Conservation (phyloP, 169 alveolate species). For the Plasmodium vivax region DNA sequence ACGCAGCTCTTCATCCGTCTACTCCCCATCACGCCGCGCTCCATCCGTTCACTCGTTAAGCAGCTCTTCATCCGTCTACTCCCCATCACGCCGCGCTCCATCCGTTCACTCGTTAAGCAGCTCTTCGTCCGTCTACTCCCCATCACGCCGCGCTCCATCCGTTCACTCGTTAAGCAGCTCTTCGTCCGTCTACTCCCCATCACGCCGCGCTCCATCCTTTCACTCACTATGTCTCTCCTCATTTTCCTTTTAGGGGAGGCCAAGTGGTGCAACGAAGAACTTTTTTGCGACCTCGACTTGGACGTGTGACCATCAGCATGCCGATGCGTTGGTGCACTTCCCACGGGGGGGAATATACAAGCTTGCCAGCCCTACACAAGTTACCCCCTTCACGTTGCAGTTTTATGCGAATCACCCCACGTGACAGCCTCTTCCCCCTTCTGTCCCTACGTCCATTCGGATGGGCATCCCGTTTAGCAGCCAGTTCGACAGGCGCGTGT, state of each 20-base stretch:
- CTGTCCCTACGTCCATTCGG: neutral
- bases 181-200: neutral
- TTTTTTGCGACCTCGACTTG: conserved; percentile 59
- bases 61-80: neutral
- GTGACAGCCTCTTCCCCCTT: neutral
- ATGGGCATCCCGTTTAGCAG: neutral
- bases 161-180: no score
- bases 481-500: neutral
- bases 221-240: neutral
- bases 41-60: neutral
- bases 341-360: neutral
- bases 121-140: neutral
- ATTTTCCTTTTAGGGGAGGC: conserved; percentile 43
- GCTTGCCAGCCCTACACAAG: neutral
- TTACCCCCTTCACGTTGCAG: neutral
- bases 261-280: conserved; percentile 61
- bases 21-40: neutral
- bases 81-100: neutral
- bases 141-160: neutral
- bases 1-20: no score
- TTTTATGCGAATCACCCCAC: neutral
- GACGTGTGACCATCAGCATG: neutral
- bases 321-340: neutral
- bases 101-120: neutral
- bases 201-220: neutral